Base-by-base conservation (phyloP, 805 yeast genomes). In the Yueomyces sinensis region DNA sequence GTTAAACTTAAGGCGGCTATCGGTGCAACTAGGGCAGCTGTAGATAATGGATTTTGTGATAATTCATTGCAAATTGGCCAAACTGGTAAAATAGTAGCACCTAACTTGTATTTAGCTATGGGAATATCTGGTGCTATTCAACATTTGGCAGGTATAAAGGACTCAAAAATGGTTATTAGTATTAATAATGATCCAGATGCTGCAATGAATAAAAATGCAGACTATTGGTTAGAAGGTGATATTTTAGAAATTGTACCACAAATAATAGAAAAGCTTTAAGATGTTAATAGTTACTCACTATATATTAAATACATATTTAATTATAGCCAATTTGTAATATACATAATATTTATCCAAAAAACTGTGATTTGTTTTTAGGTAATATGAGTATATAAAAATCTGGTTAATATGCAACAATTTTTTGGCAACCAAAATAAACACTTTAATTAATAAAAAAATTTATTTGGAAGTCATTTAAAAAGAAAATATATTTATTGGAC, bases 11-110 rank as follows among this genome's bases (percentile, higher is more conserved):
- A 76, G 37, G 98, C 97, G 2, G 97, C 94, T 36, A 79, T 89
- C 33, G 98, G 98, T 50, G 97, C 97, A 3, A 83, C 95, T 6
- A 76, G 98, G 58, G 97, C 96, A 15, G 98, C 97, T 24, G 98
- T 91, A 17, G 98, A 89, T 60, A 70, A 93, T 31, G 97, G 96
- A 0, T 86, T 73, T 56, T 86, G 94, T 53, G 97, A 91, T 54
- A 91, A 89, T 63, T 86, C 97, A 7, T 69, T 89, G 48, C 98
- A 89, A 62, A 87, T 89, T 41, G 98, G 98, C 36, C 98, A 89
- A 63, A 89, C 98, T 9, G 98, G 98, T 47, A 91, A 91, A 59
- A 87, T 87, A 36, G 93, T 91, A 24, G 97, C 97, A 6, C 98
- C 98, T 29, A 95, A 87, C 29, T 68, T 87, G 42, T 91, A 91